Evolutionary conservation across 75 land plant genomes (phyloP), one percentile per base, ranked within the genome.

Genomic region (Pseudotsuga menziesii): DNA sequence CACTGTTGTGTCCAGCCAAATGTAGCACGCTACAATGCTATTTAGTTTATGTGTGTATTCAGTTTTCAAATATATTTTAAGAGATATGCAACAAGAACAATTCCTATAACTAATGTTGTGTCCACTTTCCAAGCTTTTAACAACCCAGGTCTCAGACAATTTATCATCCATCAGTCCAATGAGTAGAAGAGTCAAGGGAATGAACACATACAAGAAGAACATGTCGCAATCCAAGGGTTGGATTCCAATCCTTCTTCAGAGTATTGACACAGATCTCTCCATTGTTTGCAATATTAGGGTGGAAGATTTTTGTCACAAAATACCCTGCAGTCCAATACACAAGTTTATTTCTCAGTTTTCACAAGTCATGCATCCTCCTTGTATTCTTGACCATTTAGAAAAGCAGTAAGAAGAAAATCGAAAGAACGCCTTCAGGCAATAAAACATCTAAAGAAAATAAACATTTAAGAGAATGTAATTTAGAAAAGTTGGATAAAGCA

Each of bases 251-350:
- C 74, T 92, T 97, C 77, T 97, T 97, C 77, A 97, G 59, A 26
- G 97, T 89, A 84, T 97, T 97, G 14, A 97, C 99, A 85, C 99
- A 97, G 78, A 97, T 94, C 77, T 97, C 99, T 74, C 99, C 99
- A 82, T 88, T 91, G 19, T 85, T 94, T 71, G 98, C 89, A 83
- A 97, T 94, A 70, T 97, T 97, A 74, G 99, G 99, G 87, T 97
- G 99, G 55, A 97, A 97, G 11, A 97, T 97, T 77, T 90, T 95
- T 25, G 99, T 97, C 63, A 94, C 77, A 75, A 97, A 97, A 63
- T 89, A 97, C 26, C 99, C 99, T 95, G 83, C 77, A 91, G 62
- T 29, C 19, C 16, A 77, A 35, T 13, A 5, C 54, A 75, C 23
- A 48, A 55, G 55, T 16, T 41, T 41, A 70, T 36, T 17, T 48